These are phyloP conservation scores for Apiospora koreana DNA, from an alignment of 2,329 filamentous ascomycete species.

Conservation along the genomic window DNA sequence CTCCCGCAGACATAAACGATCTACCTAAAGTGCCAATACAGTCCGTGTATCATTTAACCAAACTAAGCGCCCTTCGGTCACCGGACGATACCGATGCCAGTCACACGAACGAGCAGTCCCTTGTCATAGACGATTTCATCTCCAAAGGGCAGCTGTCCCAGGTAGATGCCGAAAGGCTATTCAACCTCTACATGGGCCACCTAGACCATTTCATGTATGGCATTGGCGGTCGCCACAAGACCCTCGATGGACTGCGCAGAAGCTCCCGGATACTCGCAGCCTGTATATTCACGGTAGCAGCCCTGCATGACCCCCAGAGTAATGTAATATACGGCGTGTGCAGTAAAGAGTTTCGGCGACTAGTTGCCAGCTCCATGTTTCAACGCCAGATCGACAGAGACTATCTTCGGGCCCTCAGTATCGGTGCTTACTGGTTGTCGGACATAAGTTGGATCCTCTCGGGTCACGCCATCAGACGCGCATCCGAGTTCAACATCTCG, in stretches of 20 bases:
- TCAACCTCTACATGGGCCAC: slow-evolving; percentile 49
- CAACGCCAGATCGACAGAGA: slow-evolving; percentile 42
- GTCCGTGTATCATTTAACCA: slow-evolving; percentile 40
- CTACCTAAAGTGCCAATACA: slow-evolving; percentile 41
- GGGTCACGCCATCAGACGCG: slow-evolving; percentile 52
- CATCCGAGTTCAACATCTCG: slow-evolving; percentile 48
- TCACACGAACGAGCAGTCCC: not conserved
- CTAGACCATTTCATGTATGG: slow-evolving; percentile 53
- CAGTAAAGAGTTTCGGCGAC: slow-evolving; percentile 22
- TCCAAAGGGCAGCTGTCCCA: slow-evolving; percentile 44
- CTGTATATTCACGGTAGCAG: slow-evolving; percentile 52
- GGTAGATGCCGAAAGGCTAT: slow-evolving; percentile 52
- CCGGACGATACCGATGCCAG: slow-evolving; percentile 28
- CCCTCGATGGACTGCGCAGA: slow-evolving; percentile 52
- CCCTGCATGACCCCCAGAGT: slow-evolving; percentile 33
- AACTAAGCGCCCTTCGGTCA: slow-evolving; percentile 37
- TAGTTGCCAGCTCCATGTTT: slow-evolving; percentile 33
- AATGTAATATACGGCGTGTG: slow-evolving; percentile 22
- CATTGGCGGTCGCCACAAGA: slow-evolving; percentile 50
- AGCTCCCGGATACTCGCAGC: slow-evolving; percentile 54
- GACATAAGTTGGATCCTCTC: slow-evolving; percentile 65
- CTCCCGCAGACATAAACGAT: slow-evolving; percentile 32
- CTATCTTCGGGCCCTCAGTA: slow-evolving; percentile 58
- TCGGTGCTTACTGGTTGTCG: slow-evolving; percentile 64
- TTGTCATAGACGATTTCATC: slow-evolving; percentile 40